These are phyloP conservation scores for Magnolia officinalis DNA, from an alignment of 164 flowering plant genomes.

Conservation along the genomic window DNA sequence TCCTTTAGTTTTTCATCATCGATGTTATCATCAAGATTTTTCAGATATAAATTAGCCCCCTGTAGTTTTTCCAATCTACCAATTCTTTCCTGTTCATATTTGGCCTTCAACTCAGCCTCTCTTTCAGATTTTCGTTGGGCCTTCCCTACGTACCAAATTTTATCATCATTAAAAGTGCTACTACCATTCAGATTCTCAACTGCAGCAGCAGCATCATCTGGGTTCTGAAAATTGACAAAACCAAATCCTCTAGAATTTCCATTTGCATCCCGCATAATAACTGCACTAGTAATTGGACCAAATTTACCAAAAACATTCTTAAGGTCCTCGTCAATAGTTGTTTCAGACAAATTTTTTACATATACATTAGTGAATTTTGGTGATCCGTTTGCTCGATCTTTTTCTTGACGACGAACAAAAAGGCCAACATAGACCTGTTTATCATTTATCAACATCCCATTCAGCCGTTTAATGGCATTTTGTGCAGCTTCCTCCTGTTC, in stretches of 20 bases:
- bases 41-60: conserved; percentile 73
- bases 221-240: conserved; percentile 62
- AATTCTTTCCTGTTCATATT: conserved; percentile 63
- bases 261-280: conserved; percentile 58
- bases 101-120: conserved; percentile 65
- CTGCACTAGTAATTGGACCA: conserved; percentile 75
- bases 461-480: conserved; percentile 49
- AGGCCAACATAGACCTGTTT: conserved; percentile 71
- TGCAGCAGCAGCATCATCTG: conserved; percentile 67
- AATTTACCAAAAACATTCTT: conserved; percentile 46
- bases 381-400: conserved; percentile 36
- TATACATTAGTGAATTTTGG: conserved; percentile 67
- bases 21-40: conserved; percentile 63
- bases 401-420: conserved; percentile 63
- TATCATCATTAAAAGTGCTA: conserved; percentile 32
- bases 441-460: conserved; percentile 74
- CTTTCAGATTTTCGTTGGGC: conserved; percentile 76
- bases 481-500: conserved; percentile 62
- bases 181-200: conserved; percentile 62
- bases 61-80: conserved; percentile 57
- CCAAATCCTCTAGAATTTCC: conserved; percentile 79
- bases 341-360: conserved; percentile 68
- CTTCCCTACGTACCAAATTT: conserved; percentile 66
- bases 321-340: conserved; percentile 56
- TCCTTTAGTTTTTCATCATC: conserved; percentile 67